These are phyloP conservation scores for Davidsoniella eucalypti DNA, from an alignment of 2,329 filamentous ascomycete genomes.

Conservation along the genomic window DNA sequence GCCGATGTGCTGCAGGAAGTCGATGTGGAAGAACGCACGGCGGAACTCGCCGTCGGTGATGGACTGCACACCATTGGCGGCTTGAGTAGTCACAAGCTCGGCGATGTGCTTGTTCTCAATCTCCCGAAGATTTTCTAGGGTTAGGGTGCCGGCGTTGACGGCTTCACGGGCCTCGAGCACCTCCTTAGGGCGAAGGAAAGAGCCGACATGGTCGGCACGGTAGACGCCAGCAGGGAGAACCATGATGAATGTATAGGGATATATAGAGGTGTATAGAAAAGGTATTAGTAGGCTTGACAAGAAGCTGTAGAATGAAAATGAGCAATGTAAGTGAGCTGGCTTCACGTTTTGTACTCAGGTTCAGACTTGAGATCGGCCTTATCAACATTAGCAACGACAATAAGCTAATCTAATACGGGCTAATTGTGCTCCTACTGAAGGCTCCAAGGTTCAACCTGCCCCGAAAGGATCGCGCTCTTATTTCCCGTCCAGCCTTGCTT, in stretches of 20 bases:
- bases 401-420: too few relatives aligned
- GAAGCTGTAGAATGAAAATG: too few relatives aligned
- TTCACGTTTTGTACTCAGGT: too few relatives aligned
- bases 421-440: too few relatives aligned
- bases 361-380: too few relatives aligned
- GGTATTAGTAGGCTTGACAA: not conserved
- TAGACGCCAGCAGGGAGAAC: conserved; percentile 11
- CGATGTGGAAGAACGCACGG: conserved; percentile 32
- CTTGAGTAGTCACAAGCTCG: conserved; percentile 48
- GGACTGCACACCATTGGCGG: conserved; percentile 42
- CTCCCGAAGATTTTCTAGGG: conserved; percentile 25
- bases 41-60: conserved; percentile 56
- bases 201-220: conserved; percentile 13
- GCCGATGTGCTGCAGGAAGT: conserved; percentile 31
- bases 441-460: too few relatives aligned
- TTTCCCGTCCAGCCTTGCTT: too few relatives aligned
- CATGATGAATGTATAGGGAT: conserved; percentile 1
- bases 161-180: conserved; percentile 10
- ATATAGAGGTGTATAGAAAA: not conserved
- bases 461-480: too few relatives aligned
- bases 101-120: conserved; percentile 43
- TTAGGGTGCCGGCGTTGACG: conserved; percentile 12
- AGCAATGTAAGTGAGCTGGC: too few relatives aligned
- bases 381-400: too few relatives aligned
- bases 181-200: conserved; percentile 11